Base-by-base conservation (phyloP, 306 rosid genomes). In the Ochetophila trinervis region DNA sequence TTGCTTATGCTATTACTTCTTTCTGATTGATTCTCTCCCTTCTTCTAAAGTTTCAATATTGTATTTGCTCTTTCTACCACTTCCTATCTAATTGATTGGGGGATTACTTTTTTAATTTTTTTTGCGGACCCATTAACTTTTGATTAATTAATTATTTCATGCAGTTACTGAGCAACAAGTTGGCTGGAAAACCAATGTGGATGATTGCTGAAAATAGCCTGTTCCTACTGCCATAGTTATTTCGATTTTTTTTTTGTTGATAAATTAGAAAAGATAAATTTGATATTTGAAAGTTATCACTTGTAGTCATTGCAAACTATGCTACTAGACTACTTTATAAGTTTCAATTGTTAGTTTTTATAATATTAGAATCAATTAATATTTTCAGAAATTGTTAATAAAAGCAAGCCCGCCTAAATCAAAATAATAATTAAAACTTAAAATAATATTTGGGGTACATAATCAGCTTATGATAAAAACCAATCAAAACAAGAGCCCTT, bases 91-190 rank as follows among this genome's bases (percentile, higher is more conserved):
- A 6, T 63, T 48, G 59, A 64, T 64, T 66, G 70, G 61, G 53
- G 18, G 36, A 34, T 36, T 32, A 51, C 61, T 21, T 36, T 54
- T 35, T 50, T 53, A 14, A 48, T 19, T 56, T 57, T 58, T 23
- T 23, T 54, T 49, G 65, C 60, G 76, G 76, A 63, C 76, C 76
- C 45, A 18, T 32, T 14, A 44, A 16, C 76, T 54, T 71, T 54
- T 27, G 34, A 40, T 54, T 55, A 8, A 51, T 71, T 48, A 35
- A 65, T 53, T 63, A 52, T 70, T 12, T 47, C 53, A 27, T 66
- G 53, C 60, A 21, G 54, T 71, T 72, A 13, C 27, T 62, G 10
- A 18, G 16, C 63, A 63, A 45, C 56, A 71, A 52, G 49, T 62
- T 24, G 42, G 47, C 36, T 48, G 35, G 27, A 60, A 61, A 53